Base-by-base conservation (phyloP, 306 rosid genomes). In the Begonia fuchsioides region DNA sequence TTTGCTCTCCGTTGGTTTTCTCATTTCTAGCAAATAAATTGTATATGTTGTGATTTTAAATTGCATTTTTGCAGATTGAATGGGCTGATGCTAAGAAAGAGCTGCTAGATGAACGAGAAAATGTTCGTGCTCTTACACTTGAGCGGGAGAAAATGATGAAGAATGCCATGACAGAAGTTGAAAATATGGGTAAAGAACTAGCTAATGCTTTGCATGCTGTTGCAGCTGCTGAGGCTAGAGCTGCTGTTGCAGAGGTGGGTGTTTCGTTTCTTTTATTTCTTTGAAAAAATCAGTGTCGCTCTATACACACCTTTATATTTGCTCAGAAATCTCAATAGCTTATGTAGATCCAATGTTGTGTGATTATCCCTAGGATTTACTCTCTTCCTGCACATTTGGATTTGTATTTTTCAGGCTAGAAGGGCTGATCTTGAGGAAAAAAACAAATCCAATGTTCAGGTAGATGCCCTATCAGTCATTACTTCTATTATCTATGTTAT, bases 51-150 rank as follows among this genome's bases (percentile, higher is more conserved):
- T 45, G n/a, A 11, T 57, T 9, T 17, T 16, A 17, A 67, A 59
- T 67, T 43, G 17, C 10, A 35, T 49, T 26, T 44, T 57, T 59
- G 50, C 75, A 90, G 98, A 72, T 78, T 75, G 95, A 90, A 67
- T 90, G 98, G 98, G 94, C 85, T 19, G 98, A 81, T 59, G 95
- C 77, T 57, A 85, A 77, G 78, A 80, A 74, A 61, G 98, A 90
- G 66, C 68, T 90, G 52, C 86, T 76, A 51, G 83, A 77, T 52
- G 95, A 85, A 68, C 72, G 87, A 43, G 81, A 75, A 56, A 81
- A 68, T 65, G 70, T 68, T 61, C 77, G 83, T 50, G 66, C 63
- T 59, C 65, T 85, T 57, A 60, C 80, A 32, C 62, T 49, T 50
- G 94, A 79, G 19, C 80, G 87, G 44, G 95, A 90, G 26, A 87